A percentile compares a stretch with the other conserved stretches of the same genome.
These are phyloP conservation scores for Venturiaceae sp. DNA, from an alignment of 2,329 filamentous ascomycete species.

Conservation along the genomic window DNA sequence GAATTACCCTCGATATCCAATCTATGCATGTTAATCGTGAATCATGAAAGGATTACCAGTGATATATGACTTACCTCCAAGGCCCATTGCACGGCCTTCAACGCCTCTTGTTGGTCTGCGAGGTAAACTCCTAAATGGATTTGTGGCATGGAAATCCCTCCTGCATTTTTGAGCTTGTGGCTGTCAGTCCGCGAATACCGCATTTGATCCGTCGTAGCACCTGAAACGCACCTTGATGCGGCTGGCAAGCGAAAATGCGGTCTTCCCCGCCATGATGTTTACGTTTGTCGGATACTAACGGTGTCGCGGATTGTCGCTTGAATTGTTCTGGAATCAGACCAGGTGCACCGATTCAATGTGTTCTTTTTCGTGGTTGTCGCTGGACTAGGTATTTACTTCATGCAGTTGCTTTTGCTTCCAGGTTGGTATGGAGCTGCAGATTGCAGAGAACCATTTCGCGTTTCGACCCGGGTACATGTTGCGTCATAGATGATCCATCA, in stretches of 20 bases:
- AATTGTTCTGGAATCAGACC: background rate
- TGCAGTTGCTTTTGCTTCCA: too few species aligned
- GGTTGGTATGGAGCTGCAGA: too few species aligned
- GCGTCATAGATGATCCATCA: too few species aligned
- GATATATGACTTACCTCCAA: constrained; percentile 39
- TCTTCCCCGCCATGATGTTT: constrained; percentile 20
- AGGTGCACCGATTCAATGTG: background rate
- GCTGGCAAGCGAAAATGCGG: constrained; percentile 30
- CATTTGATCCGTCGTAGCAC: background rate
- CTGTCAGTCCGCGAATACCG: background rate
- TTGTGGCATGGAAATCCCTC: constrained; percentile 54
- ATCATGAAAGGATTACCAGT: background rate
- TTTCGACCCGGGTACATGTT: too few species aligned
- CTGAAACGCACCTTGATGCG: constrained; percentile 26
- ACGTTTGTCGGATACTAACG: constrained; percentile 9
- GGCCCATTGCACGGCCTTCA: constrained; percentile 46
- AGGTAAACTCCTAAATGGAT: constrained; percentile 68
- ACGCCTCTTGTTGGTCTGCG: constrained; percentile 53
- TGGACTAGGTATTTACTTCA: too few species aligned
- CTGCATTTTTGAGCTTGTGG: constrained; percentile 42
- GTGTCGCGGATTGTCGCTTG: constrained; percentile 4
- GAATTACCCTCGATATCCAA: constrained; percentile 34
- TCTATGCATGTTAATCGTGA: constrained; percentile 16
- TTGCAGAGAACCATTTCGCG: too few species aligned
- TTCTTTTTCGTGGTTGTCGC: background rate